Evolutionary conservation across 2,329 filamentous ascomycete species (phyloP).

Genomic region (Verticillium zaregamsianum): DNA sequence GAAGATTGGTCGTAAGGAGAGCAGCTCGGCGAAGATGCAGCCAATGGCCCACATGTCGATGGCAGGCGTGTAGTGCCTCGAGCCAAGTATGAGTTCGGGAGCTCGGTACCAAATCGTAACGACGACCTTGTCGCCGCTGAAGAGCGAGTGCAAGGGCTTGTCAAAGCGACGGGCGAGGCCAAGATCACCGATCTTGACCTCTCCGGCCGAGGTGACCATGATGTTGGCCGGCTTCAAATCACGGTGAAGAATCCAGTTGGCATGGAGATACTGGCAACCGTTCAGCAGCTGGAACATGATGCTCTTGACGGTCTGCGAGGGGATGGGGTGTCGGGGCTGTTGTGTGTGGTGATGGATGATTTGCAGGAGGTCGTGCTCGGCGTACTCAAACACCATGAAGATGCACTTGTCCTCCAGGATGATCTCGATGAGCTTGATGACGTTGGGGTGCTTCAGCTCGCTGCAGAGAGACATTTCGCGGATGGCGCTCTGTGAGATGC

Average conservation of each 20-base stretch:
- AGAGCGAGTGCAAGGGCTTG: conserved; percentile 88
- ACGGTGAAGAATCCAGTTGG: conserved; percentile 94
- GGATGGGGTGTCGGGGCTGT: conserved; percentile 81
- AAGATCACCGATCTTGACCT: conserved; percentile 92
- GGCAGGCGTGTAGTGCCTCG: conserved; percentile 93
- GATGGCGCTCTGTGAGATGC: conserved; percentile 94
- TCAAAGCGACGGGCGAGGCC: conserved; percentile 89
- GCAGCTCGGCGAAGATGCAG: conserved; percentile 93
- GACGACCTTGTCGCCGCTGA: conserved; percentile 93
- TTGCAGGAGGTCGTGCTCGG: conserved; percentile 93
- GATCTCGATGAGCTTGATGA: conserved; percentile 89
- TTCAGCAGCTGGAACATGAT: conserved; percentile 96
- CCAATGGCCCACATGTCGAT: conserved; percentile 98
- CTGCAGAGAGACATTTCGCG: conserved; percentile 97
- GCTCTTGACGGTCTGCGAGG: conserved; percentile 81
- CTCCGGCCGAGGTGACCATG: conserved; percentile 87
- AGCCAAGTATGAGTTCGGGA: conserved; percentile 86
- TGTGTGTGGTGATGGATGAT: conserved; percentile 98
- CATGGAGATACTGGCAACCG: conserved; percentile 89
- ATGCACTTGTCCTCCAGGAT: conserved; percentile 99
- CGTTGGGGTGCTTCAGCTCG: conserved; percentile 82
- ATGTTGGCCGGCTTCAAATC: conserved; percentile 98
- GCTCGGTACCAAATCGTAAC: conserved; percentile 99
- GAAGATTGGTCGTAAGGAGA: conserved; percentile 90
- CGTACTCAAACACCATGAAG: conserved; percentile 99